Evolutionary conservation across 2,329 filamentous ascomycete genomes (phyloP), one percentile per base, ranked within the genome.

Genomic region (Trichoderma citrinoviride): DNA sequence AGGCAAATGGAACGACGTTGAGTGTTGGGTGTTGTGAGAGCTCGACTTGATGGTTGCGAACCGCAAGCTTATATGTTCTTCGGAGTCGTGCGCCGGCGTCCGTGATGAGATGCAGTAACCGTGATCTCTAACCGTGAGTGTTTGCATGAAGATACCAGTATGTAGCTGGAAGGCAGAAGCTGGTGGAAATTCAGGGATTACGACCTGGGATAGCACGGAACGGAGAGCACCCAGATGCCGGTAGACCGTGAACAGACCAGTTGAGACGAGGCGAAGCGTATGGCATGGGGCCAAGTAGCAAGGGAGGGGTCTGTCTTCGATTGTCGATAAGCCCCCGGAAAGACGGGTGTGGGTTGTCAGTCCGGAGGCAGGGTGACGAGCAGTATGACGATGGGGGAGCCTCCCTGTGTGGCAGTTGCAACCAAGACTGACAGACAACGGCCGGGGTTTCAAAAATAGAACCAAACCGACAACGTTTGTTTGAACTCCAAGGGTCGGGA

Each of bases 51-150:
- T 40, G n/a, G 27, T 27, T 29, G 53, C 49, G 62, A 41, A 41
- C 47, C 33, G 40, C 46, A 33, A 5, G 56, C 33, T 61, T 65
- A 65, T 65, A 65, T 65, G 50, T 29, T 47, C 44, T 43, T 40
- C 19, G 33, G 27, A 49, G 21, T 53, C 37, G 10, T 4, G 17
- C 40, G 17, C n/a, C 21, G 33, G 33, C 33, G 33, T 37, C 33
- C 12, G 33, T 37, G 33, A 14, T 12, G 33, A 37, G 33, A 5
- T 37, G 33, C 40, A 23, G 50, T 7, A 52, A 56, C 15, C 37
- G 43, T 65, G 17, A 8, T 8, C 21, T 12, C 40, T 21, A 41
- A 6, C 40, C 40, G 57, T 12, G 25, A 43, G 15, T 61, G 64
- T 66, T 66, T 66, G 64, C 25, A 60, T 46, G 10, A 46, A 29